Conservation (phyloP, 352 stramenopile genomes). For the Pelagophyceae sp. region DNA sequence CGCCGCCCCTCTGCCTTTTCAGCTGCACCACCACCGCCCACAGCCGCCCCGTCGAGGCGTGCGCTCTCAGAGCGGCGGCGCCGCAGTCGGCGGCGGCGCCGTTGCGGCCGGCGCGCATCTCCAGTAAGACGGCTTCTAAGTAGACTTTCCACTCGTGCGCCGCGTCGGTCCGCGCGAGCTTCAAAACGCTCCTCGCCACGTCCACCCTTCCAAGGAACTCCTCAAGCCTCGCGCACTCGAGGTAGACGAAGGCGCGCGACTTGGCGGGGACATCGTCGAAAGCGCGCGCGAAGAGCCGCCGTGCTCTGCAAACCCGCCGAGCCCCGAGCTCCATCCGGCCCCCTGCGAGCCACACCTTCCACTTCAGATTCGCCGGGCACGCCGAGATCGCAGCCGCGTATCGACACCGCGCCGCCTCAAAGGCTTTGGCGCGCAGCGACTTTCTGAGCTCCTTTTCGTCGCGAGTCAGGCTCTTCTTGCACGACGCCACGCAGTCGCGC, state of each 20-base stretch:
- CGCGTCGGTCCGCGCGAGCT: constrained; percentile 44
- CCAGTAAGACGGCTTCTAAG: constrained; percentile 63
- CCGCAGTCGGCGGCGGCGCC: constrained; percentile 47
- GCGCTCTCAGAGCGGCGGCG: constrained; percentile 50
- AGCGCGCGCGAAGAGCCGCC: constrained; percentile 54
- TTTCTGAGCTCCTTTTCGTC: constrained; percentile 17
- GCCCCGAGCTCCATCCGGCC: constrained; percentile 59
- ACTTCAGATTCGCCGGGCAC: constrained; percentile 60
- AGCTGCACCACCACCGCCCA: constrained; percentile 69
- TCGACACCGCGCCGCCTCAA: constrained; percentile 29
- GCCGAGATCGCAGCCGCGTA: constrained; percentile 56
- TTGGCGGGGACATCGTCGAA: constrained; percentile 66
- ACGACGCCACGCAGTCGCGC: no score
- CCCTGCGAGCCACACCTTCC: constrained; percentile 71
- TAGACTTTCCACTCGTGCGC: constrained; percentile 67
- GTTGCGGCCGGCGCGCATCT: constrained; percentile 51
- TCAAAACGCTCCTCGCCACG: constrained; percentile 56
- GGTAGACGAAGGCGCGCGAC: constrained; percentile 52
- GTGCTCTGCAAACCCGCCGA: constrained; percentile 43
- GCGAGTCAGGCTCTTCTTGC: neutral
- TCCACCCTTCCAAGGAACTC: constrained; percentile 59
- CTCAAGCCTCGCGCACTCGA: constrained; percentile 68
- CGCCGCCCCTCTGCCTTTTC: constrained; percentile 46
- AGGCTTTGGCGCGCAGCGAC: constrained; percentile 25
- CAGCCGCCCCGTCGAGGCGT: constrained; percentile 64